Conservation (phyloP, 2,329 filamentous ascomycete species). For the Penicillium concentricum region DNA sequence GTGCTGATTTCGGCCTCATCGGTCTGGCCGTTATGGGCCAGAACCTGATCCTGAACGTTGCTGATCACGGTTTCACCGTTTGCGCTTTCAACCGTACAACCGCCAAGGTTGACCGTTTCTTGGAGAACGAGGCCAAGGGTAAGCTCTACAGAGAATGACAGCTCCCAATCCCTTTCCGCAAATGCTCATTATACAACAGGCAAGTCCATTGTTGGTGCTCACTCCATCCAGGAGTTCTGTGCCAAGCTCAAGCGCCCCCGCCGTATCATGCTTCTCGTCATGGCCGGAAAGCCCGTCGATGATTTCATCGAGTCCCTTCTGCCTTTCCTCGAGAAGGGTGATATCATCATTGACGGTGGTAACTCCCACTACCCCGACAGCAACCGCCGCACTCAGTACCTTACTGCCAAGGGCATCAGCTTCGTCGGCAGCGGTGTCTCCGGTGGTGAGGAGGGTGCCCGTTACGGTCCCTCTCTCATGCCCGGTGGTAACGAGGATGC, state of each 20-base stretch:
- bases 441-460: constrained; percentile 98
- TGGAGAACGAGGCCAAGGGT: constrained; percentile 86
- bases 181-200: constrained; percentile 50
- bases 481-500: constrained; percentile 97
- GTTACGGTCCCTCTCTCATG: constrained; percentile 97
- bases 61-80: constrained; percentile 91
- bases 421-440: constrained; percentile 98
- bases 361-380: constrained; percentile 99
- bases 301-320: constrained; percentile 97
- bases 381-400: constrained; percentile 93
- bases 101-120: constrained; percentile 93
- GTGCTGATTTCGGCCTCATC: constrained; percentile 88
- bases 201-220: constrained; percentile 92
- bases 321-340: constrained; percentile 75
- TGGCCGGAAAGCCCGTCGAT: constrained; percentile 96
- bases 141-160: constrained; percentile 21
- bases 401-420: constrained; percentile 80
- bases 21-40: constrained; percentile 88
- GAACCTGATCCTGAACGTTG: constrained; percentile 87
- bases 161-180: not conserved
- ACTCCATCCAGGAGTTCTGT: constrained; percentile 91
- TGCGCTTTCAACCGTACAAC: constrained; percentile 98
- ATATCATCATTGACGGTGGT: constrained; percentile 99
- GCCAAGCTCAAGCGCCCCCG: constrained; percentile 96
- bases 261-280: constrained; percentile 97